phyloP scores from a whole-genome alignment of 2,329 filamentous ascomycete species.

The Sarocladium oryzae region DNA sequence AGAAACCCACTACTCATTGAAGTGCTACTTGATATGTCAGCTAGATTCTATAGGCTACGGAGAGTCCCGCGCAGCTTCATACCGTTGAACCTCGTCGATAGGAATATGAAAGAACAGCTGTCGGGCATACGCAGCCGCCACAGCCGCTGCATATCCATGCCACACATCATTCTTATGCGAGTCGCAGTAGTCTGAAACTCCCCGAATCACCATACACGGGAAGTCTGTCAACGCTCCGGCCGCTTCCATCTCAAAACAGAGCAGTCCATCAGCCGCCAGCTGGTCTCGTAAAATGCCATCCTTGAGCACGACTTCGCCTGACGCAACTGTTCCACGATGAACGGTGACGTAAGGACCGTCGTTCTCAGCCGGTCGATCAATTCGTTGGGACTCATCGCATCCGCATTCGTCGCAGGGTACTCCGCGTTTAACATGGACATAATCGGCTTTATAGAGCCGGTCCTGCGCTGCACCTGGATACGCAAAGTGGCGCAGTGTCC shows the following conservation, averaged over 20 bases:
- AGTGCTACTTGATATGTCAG: too few species aligned
- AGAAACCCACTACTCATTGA: too few species aligned
- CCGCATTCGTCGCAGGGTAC: constrained; percentile 11
- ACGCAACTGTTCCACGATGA: constrained; percentile 16
- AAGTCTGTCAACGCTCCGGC: constrained; percentile 9
- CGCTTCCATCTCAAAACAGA: constrained; percentile 13
- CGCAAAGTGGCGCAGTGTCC: not conserved
- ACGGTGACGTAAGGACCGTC: constrained; percentile 11
- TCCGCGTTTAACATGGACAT: constrained; percentile 8
- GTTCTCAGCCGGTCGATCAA: constrained; percentile 11
- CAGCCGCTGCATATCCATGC: constrained; percentile 2
- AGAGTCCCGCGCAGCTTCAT: too few species aligned
- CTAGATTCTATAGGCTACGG: too few species aligned
- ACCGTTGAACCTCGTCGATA: not conserved
- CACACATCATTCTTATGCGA: not conserved
- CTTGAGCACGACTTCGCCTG: constrained; percentile 14
- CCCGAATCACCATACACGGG: constrained; percentile 8
- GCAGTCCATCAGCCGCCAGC: constrained; percentile 4
- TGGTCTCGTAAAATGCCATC: constrained; percentile 13
- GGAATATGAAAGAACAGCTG: not conserved
- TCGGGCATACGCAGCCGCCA: not conserved
- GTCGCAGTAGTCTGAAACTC: constrained; percentile 2
- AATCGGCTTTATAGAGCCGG: not conserved
- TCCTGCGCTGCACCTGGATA: not conserved
- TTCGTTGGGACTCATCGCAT: constrained; percentile 10